Percentiles rank a stretch among this genome's conserved stretches.
phyloP scores from a whole-genome alignment of 2,329 filamentous ascomycete species.

The Microsporum ferrugineum region DNA sequence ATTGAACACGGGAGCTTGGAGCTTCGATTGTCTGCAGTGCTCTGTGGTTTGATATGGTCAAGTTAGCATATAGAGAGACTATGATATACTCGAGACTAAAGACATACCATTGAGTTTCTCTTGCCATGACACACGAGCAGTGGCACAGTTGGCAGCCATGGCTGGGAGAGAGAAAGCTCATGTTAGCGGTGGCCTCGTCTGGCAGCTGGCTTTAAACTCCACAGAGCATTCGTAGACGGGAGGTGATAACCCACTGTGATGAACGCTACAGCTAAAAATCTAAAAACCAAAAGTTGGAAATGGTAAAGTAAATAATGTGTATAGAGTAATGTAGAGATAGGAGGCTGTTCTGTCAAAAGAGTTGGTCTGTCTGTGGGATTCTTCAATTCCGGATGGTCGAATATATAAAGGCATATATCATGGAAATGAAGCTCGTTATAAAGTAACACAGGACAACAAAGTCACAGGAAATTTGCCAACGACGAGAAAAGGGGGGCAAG shows the following conservation, averaged over 20 bases:
- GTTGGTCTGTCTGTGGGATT: background rate
- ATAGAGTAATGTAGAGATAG: background rate
- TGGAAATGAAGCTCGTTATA: slow-evolving; percentile 5
- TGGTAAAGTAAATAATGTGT: background rate
- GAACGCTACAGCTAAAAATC: background rate
- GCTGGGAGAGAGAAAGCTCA: background rate
- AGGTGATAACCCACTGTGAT: background rate
- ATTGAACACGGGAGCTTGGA: slow-evolving; percentile 51
- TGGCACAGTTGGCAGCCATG: slow-evolving; percentile 19
- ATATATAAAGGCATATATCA: background rate
- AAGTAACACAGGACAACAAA: slow-evolving; percentile 3
- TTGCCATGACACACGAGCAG: slow-evolving; percentile 39
- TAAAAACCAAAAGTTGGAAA: background rate
- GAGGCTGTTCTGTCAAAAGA: background rate
- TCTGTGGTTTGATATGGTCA: slow-evolving; percentile 34
- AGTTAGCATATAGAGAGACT: slow-evolving; percentile 6
- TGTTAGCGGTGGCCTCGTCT: background rate
- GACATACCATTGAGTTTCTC: slow-evolving; percentile 45
- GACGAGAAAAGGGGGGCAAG: slow-evolving; percentile 1
- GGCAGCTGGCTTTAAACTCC: background rate
- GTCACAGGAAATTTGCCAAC: slow-evolving; percentile 1
- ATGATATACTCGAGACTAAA: slow-evolving; percentile 11
- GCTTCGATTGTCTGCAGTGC: slow-evolving; percentile 45
- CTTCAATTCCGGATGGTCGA: background rate
- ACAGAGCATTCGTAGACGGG: background rate